Evolutionary conservation across 805 yeast genomes (phyloP), one percentile per base, ranked within the genome.

Genomic region (Candida broadrunensis): DNA sequence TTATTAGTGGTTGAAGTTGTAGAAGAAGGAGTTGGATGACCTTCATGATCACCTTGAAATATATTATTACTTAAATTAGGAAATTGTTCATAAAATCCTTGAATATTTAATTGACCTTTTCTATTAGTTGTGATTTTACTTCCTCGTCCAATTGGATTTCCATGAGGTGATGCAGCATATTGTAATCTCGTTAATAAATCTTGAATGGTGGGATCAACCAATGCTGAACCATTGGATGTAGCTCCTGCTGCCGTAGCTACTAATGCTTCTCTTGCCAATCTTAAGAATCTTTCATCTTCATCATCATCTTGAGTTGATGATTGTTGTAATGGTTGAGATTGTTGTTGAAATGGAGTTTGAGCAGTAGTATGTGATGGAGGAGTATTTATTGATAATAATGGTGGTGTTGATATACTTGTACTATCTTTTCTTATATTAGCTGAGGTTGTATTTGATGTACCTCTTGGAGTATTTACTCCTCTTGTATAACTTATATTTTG

Each of bases 181-280:
- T 81, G 85, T 33, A 80, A 64, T 39, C 87, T 57, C 48, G 72
- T 69, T 38, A 81, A 59, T n/a, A 81, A 63, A 51, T 78, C 83
- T 46, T 75, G 61, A 19, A 81, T 78, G 0, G 86, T 80, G 4
- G 87, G 86, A 54, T 81, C 87, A 5, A 81, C 75, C 18, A 73
- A 61, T 14, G 41, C 35, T 25, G 47, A 46, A 9, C 38, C 41
- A 19, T 48, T 45, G 18, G 44, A 29, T 15, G 63, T 59, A 45
- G 70, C 70, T 2, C 76, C 70, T 9, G 49, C 52, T 11, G 73
- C 72, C 0, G 79, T 73, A 19, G 80, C 78, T 11, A 75, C 79
- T 14, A 76, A 63, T 2, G 83, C 85, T 51, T 81, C 84, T 43
- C 77, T 75, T 3, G 87, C 87, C 15, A 81, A 68, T 35, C 75